Percentiles rank a stretch among this genome's conserved stretches.
Evolutionary conservation across 495 filamentous ascomycete species (phyloP).

Genomic region (Barbatosphaeria neglecta): DNA sequence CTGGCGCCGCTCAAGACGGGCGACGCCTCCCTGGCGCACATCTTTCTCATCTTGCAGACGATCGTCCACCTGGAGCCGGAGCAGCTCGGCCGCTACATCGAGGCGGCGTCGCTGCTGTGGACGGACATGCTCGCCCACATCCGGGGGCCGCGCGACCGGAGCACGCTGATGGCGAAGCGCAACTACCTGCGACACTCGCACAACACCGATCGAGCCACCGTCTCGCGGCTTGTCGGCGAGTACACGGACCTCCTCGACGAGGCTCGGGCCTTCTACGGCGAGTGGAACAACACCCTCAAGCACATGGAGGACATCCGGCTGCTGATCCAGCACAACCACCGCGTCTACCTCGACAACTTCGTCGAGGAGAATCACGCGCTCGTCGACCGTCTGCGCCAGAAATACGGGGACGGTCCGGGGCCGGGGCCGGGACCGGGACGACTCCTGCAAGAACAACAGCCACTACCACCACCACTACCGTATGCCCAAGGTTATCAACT

Average conservation of each 20-base stretch:
- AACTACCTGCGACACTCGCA: constrained; percentile 1
- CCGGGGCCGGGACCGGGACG: too few species aligned
- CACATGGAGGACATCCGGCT: background rate
- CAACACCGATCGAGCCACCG: background rate
- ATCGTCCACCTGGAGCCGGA: background rate
- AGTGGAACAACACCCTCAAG: background rate
- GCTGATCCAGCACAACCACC: background rate
- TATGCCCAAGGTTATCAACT: too few species aligned
- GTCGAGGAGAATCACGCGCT: background rate
- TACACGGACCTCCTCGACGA: background rate
- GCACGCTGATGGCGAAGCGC: background rate
- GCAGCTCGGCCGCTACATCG: background rate
- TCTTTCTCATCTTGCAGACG: background rate
- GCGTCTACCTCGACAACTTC: background rate
- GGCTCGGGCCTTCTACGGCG: background rate
- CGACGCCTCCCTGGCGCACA: background rate
- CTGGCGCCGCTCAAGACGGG: background rate
- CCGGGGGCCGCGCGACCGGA: background rate
- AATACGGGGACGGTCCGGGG: background rate
- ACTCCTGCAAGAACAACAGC: too few species aligned
- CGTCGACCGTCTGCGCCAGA: background rate
- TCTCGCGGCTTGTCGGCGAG: background rate
- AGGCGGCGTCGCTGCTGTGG: background rate
- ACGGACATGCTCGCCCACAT: background rate
- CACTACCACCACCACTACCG: too few species aligned